A percentile compares a stretch with the other conserved stretches of the same genome.
Conservation (phyloP, 371 early-diverging fungal species). For the Mucor circinelloides region DNA sequence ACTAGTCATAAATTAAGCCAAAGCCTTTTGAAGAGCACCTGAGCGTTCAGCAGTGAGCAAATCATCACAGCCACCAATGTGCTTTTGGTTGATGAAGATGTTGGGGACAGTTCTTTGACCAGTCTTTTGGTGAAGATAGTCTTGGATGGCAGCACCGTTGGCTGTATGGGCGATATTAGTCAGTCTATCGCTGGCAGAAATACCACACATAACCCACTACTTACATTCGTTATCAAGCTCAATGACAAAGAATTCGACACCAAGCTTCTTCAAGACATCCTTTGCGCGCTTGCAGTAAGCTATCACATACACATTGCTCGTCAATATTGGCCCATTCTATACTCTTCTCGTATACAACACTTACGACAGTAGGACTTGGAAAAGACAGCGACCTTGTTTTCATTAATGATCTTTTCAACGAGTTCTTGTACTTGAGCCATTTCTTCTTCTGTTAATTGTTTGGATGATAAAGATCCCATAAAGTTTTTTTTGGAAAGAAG, state of each 20-base stretch:
- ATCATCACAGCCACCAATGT: slow-evolving; percentile 82
- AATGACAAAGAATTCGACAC: slow-evolving; percentile 37
- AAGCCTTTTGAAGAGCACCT: slow-evolving; percentile 58
- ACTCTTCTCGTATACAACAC: background rate
- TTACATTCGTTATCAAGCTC: slow-evolving; percentile 56
- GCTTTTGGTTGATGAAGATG: slow-evolving; percentile 78
- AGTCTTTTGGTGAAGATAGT: slow-evolving; percentile 64
- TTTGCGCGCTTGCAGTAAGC: slow-evolving; percentile 76
- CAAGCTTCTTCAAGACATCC: slow-evolving; percentile 43
- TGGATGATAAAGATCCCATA: slow-evolving; percentile 15
- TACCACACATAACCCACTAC: background rate
- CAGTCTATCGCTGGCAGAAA: background rate
- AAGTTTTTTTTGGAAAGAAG: background rate
- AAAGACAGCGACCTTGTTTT: slow-evolving; percentile 60
- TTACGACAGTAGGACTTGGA: slow-evolving; percentile 82
- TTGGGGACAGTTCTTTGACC: slow-evolving; percentile 90
- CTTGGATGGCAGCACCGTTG: slow-evolving; percentile 78
- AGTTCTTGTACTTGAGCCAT: slow-evolving; percentile 26
- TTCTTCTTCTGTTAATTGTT: slow-evolving; percentile 25
- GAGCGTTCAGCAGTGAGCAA: slow-evolving; percentile 50
- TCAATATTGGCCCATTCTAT: no score
- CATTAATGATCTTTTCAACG: slow-evolving; percentile 34
- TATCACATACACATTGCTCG: no score
- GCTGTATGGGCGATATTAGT: slow-evolving; percentile 3
- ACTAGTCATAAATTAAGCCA: slow-evolving; percentile 16